Conservation (phyloP, 2,329 filamentous ascomycete species). For the Curvularia verruculosa region DNA sequence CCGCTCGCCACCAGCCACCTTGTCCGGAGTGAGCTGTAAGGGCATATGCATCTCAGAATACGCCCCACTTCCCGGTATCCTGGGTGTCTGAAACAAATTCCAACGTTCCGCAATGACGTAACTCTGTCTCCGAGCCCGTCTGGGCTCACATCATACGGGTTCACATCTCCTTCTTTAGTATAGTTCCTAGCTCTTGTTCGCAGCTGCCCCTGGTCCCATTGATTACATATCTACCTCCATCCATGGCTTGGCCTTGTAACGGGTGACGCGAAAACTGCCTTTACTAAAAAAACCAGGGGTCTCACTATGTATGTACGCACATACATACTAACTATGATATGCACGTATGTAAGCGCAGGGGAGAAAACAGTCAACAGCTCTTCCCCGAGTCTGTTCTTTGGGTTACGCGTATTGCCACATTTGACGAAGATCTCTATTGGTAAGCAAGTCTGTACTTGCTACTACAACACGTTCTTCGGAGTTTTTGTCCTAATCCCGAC, state of each 20-base stretch:
- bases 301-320: no score
- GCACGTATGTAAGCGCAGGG: background rate
- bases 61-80: background rate
- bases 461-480: background rate
- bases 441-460: background rate
- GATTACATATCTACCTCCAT: background rate
- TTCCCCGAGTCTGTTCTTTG: background rate
- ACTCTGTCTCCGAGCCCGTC: background rate
- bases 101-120: background rate
- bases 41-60: background rate
- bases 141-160: background rate
- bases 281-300: no score
- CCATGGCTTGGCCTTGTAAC: background rate
- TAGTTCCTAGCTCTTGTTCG: background rate
- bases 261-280: background rate
- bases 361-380: background rate
- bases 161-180: background rate
- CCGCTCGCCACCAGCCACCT: background rate
- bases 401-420: background rate
- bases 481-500: background rate
- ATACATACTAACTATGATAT: no score
- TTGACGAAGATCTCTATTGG: background rate
- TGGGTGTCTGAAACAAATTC: background rate
- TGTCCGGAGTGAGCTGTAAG: background rate
- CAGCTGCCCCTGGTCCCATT: background rate